Conservation (phyloP, 768 basidiomycete genomes). For the Leucocoprinus sp. region DNA sequence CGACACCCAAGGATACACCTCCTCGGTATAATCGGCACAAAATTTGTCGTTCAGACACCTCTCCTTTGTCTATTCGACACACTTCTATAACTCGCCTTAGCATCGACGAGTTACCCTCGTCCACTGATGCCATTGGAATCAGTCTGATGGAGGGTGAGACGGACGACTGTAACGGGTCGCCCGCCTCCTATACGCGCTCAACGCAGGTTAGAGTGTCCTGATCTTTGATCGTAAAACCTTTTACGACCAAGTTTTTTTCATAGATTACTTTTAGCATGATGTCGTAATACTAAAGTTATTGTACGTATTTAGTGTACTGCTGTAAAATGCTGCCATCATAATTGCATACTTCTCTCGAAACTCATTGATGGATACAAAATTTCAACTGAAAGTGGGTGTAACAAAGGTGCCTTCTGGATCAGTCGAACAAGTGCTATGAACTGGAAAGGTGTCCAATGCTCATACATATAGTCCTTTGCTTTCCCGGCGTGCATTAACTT, state of each 20-base stretch:
- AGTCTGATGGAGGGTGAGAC: conserved; percentile 6
- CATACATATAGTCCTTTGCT: conserved; percentile 53
- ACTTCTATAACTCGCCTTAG: not conserved
- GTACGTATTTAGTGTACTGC: not conserved
- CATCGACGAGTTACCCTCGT: conserved; percentile 1
- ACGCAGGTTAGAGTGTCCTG: conserved; percentile 5
- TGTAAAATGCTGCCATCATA: not conserved
- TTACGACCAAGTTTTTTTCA: not conserved
- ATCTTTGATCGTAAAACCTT: not conserved
- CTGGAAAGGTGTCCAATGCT: conserved; percentile 36
- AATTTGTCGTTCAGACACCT: not conserved
- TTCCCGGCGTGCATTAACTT: conserved; percentile 45
- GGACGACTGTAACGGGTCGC: conserved; percentile 1
- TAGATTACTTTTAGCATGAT: not conserved
- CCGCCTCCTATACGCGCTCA: conserved; percentile 6
- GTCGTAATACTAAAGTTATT: not conserved
- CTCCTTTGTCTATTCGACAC: not conserved
- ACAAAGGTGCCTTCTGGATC: conserved; percentile 40
- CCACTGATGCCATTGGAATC: not conserved
- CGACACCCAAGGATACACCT: conserved; percentile 11
- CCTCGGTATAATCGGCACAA: conserved; percentile 11
- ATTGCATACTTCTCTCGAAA: no score
- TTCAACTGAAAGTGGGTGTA: conserved; percentile 35
- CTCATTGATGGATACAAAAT: no score
- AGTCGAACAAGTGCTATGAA: conserved; percentile 11